Base-by-base conservation (phyloP, 192 early-diverging fungal genomes). In the Chytriomyces sp. region DNA sequence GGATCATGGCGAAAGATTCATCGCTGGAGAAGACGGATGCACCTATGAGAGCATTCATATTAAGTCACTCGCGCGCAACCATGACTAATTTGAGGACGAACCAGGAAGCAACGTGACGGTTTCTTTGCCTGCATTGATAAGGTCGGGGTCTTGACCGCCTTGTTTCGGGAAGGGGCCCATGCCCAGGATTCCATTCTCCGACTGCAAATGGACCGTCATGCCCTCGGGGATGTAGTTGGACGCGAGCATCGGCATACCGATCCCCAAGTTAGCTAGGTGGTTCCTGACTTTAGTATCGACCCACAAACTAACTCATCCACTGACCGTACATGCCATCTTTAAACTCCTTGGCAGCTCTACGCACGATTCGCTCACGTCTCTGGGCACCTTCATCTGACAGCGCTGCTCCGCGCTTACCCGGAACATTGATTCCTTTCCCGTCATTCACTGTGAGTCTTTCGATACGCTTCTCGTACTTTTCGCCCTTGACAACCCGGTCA, bases 111-210 rank as follows among this genome's bases (percentile, higher is more conserved):
- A 80, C 0, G 90, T 93, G 25, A 91, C 85, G 6, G 91, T 91
- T 71, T 93, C 91, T 80, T 93, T 93, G 14, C 64, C 64, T 32
- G 91, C 92, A 55, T 93, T 93, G 57, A 93, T 89, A 64, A 93
- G 68, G 76, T 93, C 92, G 12, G 92, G 81, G 39, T 93, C 90
- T 52, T 91, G 85, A 55, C 89, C 77, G 44, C 88, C 89, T 57
- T 84, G 82, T 59, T 78, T 82, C 28, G 90, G 92, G 85, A 89
- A 91, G 22, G 92, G 92, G 4, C 78, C 78, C 70, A 92, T 84
- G 32, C 90, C 90, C 2, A 93, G 75, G 54, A 93, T 89, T 57
- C 92, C 92, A 80, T 93, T 93, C 74, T 93, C 92, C 69, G 80
- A 83, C 79, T 93, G 92, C 69, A 93, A 70, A 40, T 90, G 86